Conservation (phyloP, 2,329 filamentous ascomycete genomes). For the Aspergillus fructus region DNA sequence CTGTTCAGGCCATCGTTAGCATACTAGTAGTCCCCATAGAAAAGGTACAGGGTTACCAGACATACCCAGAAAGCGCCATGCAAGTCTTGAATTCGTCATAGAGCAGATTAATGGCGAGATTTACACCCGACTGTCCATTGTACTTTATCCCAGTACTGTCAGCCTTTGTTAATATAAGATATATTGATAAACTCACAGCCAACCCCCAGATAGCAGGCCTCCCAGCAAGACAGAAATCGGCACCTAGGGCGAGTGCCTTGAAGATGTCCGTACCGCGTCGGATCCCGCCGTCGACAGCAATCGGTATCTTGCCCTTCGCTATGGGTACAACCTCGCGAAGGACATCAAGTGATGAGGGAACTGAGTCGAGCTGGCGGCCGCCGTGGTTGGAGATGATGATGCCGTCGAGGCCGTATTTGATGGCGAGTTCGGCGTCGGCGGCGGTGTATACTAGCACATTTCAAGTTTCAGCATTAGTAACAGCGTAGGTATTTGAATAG, state of each 20-base stretch:
- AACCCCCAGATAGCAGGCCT: neutral
- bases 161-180: neutral
- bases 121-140: neutral
- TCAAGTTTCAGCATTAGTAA: neutral
- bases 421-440: neutral
- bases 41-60: neutral
- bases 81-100: neutral
- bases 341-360: neutral
- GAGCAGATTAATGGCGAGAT: neutral
- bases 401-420: slow-evolving; percentile 5
- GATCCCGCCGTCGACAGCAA: slow-evolving; percentile 9
- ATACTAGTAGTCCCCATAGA: no score
- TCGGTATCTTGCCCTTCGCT: slow-evolving; percentile 1
- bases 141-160: neutral
- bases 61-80: neutral
- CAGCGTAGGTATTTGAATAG: neutral
- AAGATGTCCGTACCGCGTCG: slow-evolving; percentile 9
- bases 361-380: slow-evolving; percentile 5
- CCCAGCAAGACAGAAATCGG: neutral
- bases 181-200: neutral
- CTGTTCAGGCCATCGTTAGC: neutral
- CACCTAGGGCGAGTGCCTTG: slow-evolving; percentile 9
- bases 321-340: slow-evolving; percentile 1
- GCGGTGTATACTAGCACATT: slow-evolving; percentile 3
- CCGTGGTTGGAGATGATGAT: slow-evolving; percentile 13